These are phyloP conservation scores for Alternaria gansuensis DNA, from an alignment of 2,329 filamentous ascomycete genomes.

Conservation along the genomic window DNA sequence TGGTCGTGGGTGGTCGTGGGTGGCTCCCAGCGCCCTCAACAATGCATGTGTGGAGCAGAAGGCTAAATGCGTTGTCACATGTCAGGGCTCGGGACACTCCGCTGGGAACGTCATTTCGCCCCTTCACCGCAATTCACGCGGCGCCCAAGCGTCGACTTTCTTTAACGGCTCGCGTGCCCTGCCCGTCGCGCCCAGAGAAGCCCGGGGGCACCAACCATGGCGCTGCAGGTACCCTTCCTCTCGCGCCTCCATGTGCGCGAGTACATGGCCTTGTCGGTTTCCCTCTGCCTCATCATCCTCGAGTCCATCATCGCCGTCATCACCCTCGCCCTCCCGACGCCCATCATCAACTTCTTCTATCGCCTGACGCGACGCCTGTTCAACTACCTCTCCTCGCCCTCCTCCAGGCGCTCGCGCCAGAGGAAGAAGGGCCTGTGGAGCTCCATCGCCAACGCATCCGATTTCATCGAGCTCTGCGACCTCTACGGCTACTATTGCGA, in stretches of 20 bases:
- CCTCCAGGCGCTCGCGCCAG: conserved; percentile 72
- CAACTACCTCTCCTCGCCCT: conserved; percentile 76
- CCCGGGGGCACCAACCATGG: conserved; percentile 43
- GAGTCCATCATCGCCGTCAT: conserved; percentile 85
- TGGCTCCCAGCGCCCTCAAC: conserved; percentile 10
- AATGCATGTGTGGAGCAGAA: conserved; percentile 10
- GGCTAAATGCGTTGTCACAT: conserved; percentile 31
- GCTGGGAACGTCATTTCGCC: conserved; percentile 20
- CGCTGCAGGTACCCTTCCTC: conserved; percentile 68
- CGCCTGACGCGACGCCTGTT: conserved; percentile 82
- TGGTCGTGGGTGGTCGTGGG: no score
- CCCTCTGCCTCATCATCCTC: conserved; percentile 81
- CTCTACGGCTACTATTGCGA: conserved; percentile 92
- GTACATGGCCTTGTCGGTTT: conserved; percentile 85
- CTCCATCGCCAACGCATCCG: conserved; percentile 84
- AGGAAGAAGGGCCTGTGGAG: conserved; percentile 76
- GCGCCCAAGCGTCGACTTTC: conserved; percentile 12
- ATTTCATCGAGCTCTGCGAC: conserved; percentile 93
- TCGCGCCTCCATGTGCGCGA: conserved; percentile 71
- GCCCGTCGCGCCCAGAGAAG: neutral
- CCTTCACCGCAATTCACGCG: conserved; percentile 9
- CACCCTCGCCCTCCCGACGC: conserved; percentile 84
- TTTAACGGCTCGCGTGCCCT: conserved; percentile 12
- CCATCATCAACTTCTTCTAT: conserved; percentile 84
- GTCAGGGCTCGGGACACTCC: conserved; percentile 17